Percentiles rank a stretch among this genome's conserved stretches.
Conservation (phyloP, 768 basidiomycete species). For the Trametes sanguinea region DNA sequence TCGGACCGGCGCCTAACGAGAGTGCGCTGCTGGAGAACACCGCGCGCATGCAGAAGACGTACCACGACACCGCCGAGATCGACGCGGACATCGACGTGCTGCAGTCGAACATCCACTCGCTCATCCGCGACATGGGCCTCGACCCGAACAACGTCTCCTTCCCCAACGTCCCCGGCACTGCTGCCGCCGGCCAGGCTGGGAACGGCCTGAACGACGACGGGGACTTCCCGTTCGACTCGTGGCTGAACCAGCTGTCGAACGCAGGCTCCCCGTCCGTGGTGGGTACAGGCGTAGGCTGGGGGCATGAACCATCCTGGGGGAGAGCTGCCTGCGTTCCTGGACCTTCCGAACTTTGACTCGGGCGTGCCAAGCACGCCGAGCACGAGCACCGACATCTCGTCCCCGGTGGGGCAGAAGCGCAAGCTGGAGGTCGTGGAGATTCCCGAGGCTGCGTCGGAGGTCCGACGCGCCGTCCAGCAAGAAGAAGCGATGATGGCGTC, state of each 20-base stretch:
- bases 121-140: conserved; percentile 71
- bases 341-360: conserved; percentile 34
- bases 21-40: conserved; percentile 38
- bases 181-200: not conserved
- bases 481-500: conserved; percentile 23
- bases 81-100: conserved; percentile 72
- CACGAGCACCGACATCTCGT: not conserved
- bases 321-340: conserved; percentile 43
- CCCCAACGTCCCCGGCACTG: not conserved
- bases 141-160: conserved; percentile 43
- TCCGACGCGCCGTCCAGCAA: conserved; percentile 18
- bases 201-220: not conserved
- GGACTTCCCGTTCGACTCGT: conserved; percentile 15
- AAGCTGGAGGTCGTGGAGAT: conserved; percentile 34
- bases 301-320: conserved; percentile 33
- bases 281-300: conserved; percentile 10
- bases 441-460: conserved; percentile 12
- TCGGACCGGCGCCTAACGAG: not conserved
- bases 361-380: not conserved
- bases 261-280: not conserved
- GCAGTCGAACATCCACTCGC: conserved; percentile 64
- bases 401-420: conserved; percentile 30
- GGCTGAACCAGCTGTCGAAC: conserved; percentile 9
- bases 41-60: conserved; percentile 53
- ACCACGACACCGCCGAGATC: conserved; percentile 63